Conservation (phyloP, 2,329 filamentous ascomycete genomes). For the Aspergillus felis region DNA sequence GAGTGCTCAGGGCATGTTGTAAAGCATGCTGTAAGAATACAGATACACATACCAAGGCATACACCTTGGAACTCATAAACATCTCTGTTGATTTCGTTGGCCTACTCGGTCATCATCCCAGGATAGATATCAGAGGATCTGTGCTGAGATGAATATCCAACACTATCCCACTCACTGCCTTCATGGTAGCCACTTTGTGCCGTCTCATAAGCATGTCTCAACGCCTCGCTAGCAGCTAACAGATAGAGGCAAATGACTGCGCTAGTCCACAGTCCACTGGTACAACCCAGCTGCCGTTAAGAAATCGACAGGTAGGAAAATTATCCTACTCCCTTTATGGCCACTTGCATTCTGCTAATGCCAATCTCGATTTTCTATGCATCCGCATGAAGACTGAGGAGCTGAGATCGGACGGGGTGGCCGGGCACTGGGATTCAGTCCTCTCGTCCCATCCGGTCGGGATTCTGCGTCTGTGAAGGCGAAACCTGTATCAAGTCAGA, state of each 20-base stretch:
- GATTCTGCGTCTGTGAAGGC: slow-evolving; percentile 15
- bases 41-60: neutral
- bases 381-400: slow-evolving; percentile 9
- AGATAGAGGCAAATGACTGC: neutral
- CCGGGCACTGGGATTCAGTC: slow-evolving; percentile 12
- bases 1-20: neutral
- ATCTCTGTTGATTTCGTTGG: neutral
- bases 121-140: neutral
- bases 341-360: slow-evolving; percentile 20
- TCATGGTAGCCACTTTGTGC: too few relatives aligned
- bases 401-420: slow-evolving; percentile 22
- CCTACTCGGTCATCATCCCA: neutral
- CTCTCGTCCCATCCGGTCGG: slow-evolving; percentile 23
- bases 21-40: neutral
- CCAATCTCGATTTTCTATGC: slow-evolving; percentile 4
- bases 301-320: neutral
- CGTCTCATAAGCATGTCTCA: neutral
- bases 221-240: neutral
- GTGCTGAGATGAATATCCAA: too few relatives aligned
- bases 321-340: slow-evolving; percentile 17
- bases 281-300: neutral
- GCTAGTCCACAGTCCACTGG: neutral
- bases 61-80: neutral
- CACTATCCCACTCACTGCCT: too few relatives aligned
- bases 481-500: neutral